Conservation (phyloP, 768 basidiomycete genomes). For the Termitomyces heimii region DNA sequence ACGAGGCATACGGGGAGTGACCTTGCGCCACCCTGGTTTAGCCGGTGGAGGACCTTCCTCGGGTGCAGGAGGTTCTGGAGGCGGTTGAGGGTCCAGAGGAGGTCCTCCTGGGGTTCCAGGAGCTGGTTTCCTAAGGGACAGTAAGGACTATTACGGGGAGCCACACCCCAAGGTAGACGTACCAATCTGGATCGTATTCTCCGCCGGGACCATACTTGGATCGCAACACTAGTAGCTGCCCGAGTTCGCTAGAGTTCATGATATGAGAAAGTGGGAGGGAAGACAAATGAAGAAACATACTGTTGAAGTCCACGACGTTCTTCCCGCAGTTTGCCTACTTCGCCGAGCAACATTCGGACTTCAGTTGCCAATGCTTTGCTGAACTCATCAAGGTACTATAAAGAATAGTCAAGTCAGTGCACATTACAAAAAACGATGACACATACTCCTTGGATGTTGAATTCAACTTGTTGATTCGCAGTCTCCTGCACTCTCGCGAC, state of each 20-base stretch:
- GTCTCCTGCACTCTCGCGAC: constrained; percentile 63
- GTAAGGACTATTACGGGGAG: background rate
- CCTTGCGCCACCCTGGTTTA: constrained; percentile 59
- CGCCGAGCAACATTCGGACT: constrained; percentile 76
- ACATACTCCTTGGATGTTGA: constrained; percentile 80
- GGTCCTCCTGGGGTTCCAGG: constrained; percentile 38
- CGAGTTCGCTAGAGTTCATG: constrained; percentile 55
- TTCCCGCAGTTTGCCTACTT: constrained; percentile 80
- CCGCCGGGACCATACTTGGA: constrained; percentile 82
- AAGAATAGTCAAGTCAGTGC: constrained; percentile 1
- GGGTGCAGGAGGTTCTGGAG: constrained; percentile 26
- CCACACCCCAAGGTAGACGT: constrained; percentile 4
- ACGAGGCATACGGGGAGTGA: constrained; percentile 29
- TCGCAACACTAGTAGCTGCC: constrained; percentile 60
- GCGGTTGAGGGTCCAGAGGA: constrained; percentile 25
- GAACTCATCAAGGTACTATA: constrained; percentile 81
- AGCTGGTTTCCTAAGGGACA: constrained; percentile 35
- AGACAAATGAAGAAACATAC: constrained; percentile 37
- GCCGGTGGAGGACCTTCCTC: constrained; percentile 32
- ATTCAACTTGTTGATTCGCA: constrained; percentile 71
- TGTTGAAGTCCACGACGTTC: constrained; percentile 73
- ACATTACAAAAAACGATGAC: background rate
- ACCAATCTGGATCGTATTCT: constrained; percentile 84
- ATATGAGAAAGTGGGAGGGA: background rate
- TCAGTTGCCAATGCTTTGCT: constrained; percentile 79